phyloP scores from a whole-genome alignment of 2,329 filamentous ascomycete genomes.

The Fusarium staphyleae region DNA sequence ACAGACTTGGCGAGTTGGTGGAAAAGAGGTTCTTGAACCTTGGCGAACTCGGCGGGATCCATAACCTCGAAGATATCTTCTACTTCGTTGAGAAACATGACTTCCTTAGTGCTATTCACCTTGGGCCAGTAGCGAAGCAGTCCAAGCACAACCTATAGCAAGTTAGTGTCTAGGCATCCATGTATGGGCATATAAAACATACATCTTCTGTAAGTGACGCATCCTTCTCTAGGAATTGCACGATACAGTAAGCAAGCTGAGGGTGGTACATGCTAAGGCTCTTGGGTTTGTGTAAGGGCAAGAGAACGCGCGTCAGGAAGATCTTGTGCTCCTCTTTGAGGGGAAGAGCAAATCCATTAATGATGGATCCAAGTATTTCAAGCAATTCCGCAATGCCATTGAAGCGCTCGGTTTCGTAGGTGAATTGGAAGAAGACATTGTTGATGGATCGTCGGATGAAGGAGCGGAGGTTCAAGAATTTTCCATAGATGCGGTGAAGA shows the following conservation, averaged over 20 bases:
- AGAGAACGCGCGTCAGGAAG: conserved; percentile 89
- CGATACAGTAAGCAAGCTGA: conserved; percentile 97
- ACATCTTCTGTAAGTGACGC: conserved; percentile 96
- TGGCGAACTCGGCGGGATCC: conserved; percentile 98
- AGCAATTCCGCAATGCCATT: conserved; percentile 97
- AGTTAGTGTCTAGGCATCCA: conserved; percentile 16
- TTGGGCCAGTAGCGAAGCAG: conserved; percentile 98
- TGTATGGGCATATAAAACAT: conserved; percentile 20
- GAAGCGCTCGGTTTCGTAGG: conserved; percentile 97
- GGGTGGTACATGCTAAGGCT: conserved; percentile 99
- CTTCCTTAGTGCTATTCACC: conserved; percentile 99
- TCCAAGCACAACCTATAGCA: conserved; percentile 85
- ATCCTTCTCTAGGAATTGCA: conserved; percentile 98
- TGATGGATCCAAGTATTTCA: conserved; percentile 97
- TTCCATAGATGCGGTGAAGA: conserved; percentile 96
- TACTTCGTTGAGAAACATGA: conserved; percentile 99
- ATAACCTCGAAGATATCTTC: conserved; percentile 99
- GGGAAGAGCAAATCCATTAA: conserved; percentile 96
- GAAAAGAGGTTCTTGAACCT: conserved; percentile 97
- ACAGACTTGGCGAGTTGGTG: conserved; percentile 98
- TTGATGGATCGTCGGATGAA: conserved; percentile 99
- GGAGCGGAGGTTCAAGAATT: conserved; percentile 96
- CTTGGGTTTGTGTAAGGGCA: conserved; percentile 97
- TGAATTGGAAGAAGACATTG: conserved; percentile 99
- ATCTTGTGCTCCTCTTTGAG: conserved; percentile 99